A percentile compares a stretch with the other conserved stretches of the same genome.
These are phyloP conservation scores for Mercurialis annua DNA, from an alignment of 345 rosid genomes.

Conservation along the genomic window DNA sequence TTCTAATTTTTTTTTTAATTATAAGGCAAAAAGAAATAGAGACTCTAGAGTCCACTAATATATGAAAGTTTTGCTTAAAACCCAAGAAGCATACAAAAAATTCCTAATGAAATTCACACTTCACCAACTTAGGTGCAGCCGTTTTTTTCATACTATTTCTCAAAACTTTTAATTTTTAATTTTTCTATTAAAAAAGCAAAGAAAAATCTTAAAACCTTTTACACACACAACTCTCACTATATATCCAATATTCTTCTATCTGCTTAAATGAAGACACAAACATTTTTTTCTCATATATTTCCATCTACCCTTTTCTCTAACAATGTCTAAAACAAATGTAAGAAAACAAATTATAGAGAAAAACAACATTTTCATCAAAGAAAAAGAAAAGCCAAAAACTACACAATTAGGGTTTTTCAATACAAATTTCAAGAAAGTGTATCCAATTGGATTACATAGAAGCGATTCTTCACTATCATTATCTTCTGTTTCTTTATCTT, in stretches of 20 bases:
- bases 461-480: slow-evolving; percentile 74
- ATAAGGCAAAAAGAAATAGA: background rate
- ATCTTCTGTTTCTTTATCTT: slow-evolving; percentile 70
- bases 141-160: background rate
- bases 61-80: slow-evolving; percentile 34
- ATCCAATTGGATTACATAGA: slow-evolving; percentile 70
- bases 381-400: slow-evolving; percentile 28
- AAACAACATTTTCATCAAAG: slow-evolving; percentile 25
- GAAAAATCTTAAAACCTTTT: slow-evolving; percentile 11
- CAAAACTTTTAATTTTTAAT: background rate
- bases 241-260: slow-evolving; percentile 8
- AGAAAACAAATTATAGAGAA: slow-evolving; percentile 45
- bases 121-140: slow-evolving; percentile 53
- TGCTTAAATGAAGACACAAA: slow-evolving; percentile 16
- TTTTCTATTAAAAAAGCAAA: background rate
- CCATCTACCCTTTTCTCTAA: slow-evolving; percentile 4
- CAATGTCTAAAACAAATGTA: slow-evolving; percentile 35
- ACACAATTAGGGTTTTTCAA: slow-evolving; percentile 40
- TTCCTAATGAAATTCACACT: slow-evolving; percentile 48
- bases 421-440: slow-evolving; percentile 76
- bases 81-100: slow-evolving; percentile 22
- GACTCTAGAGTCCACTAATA: background rate
- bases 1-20: background rate
- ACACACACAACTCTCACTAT: slow-evolving; percentile 7
- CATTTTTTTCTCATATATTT: background rate